Evolutionary conservation across 805 yeast genomes (phyloP), one percentile per base, ranked within the genome.

Genomic region (Yamadazyma olivae): DNA sequence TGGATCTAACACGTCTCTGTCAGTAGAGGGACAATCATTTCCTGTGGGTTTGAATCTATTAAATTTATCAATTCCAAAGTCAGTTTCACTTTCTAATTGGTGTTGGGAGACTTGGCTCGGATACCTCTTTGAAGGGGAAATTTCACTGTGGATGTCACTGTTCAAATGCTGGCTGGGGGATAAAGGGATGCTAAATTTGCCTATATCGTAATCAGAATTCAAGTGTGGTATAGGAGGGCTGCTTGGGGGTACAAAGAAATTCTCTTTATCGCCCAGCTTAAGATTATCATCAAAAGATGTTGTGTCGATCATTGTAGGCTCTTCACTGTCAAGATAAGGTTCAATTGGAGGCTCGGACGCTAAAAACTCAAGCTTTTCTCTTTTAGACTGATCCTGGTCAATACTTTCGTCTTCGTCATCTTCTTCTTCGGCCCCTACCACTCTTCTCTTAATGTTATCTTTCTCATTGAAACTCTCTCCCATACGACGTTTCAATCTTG

Each of bases 11-110:
- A 38, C 32, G 49, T 67, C 56, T 38, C 56, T 33, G 45, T 63
- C 67, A 1, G 67, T 57, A 1, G 69, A 61, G 5, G 64, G 63
- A 25, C 53, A 50, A 14, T 50, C 51, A 25, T 48, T 53, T 4
- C 48, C 45, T 14, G 52, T 31, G 3, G 65, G 61, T 35, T 49
- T 56, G 48, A 57, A 67, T 14, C 74, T 49, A 39, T 67, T 66
- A 42, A 74, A 74, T 34, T 64, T 59, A 45, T 76, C 81, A 19
- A 76, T 61, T 0, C 79, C 81, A 43, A 75, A 70, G 40, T 67
- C 74, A 6, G 73, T 57, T 17, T 66, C 72, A 8, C 46, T 42
- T 4, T 38, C 43, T 8, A 45, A 31, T 15, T 33, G 26, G 17
- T 32, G 41, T 17, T 13, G 27, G 3, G 18, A 5, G 19, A 21